phyloP scores from a whole-genome alignment of 2,329 filamentous ascomycete genomes.

The Fusarium algeriense region DNA sequence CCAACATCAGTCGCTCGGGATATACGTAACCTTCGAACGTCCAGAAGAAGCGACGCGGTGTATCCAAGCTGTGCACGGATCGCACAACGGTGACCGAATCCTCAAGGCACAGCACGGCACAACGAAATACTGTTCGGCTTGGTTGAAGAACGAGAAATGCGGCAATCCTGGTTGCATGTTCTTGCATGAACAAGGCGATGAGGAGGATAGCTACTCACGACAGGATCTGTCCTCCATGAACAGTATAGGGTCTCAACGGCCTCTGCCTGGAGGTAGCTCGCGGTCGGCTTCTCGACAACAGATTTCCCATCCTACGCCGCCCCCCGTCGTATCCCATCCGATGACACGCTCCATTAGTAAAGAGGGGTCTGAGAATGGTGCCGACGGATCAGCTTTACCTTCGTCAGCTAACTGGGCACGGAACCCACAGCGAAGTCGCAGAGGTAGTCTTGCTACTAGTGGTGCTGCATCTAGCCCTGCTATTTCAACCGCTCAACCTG shows the following conservation, averaged over 20 bases:
- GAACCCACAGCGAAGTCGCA: slow-evolving; percentile 74
- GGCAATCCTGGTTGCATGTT: slow-evolving; percentile 99
- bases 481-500: slow-evolving; percentile 70
- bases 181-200: slow-evolving; percentile 96
- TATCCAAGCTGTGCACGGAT: slow-evolving; percentile 92
- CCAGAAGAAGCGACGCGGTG: slow-evolving; percentile 92
- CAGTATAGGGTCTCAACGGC: slow-evolving; percentile 83
- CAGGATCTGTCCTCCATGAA: slow-evolving; percentile 97
- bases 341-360: slow-evolving; percentile 84
- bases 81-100: slow-evolving; percentile 87
- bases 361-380: slow-evolving; percentile 77
- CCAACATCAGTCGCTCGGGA: slow-evolving; percentile 88
- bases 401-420: slow-evolving; percentile 94
- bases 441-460: slow-evolving; percentile 84
- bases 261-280: slow-evolving; percentile 66
- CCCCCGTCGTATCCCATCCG: slow-evolving; percentile 63
- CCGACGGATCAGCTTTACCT: slow-evolving; percentile 89
- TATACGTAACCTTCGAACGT: slow-evolving; percentile 97
- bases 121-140: slow-evolving; percentile 98
- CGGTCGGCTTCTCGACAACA: slow-evolving; percentile 67
- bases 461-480: slow-evolving; percentile 86
- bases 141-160: slow-evolving; percentile 92
- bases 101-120: slow-evolving; percentile 86
- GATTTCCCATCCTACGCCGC: slow-evolving; percentile 53
- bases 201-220: slow-evolving; percentile 94